A percentile compares a stretch with the other conserved stretches of the same genome.
phyloP scores from a whole-genome alignment of 2,329 filamentous ascomycete species.

The Diplodia seriata region DNA sequence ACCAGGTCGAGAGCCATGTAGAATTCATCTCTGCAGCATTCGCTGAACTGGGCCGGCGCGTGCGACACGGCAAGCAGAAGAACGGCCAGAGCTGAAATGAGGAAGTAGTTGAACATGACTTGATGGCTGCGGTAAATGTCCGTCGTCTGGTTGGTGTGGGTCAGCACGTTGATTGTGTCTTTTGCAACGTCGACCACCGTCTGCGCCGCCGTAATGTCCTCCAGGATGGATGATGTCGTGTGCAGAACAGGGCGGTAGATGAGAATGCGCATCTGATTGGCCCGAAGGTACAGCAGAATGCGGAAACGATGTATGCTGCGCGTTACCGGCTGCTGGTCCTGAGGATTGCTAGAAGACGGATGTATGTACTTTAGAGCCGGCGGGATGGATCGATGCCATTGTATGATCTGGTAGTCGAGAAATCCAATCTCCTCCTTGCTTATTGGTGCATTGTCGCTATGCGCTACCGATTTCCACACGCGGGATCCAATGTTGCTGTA shows the following conservation, averaged over 20 bases:
- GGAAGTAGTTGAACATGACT: slow-evolving; percentile 81
- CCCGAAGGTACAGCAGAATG: slow-evolving; percentile 82
- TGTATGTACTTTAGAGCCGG: slow-evolving; percentile 68
- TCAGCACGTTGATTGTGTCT: slow-evolving; percentile 75
- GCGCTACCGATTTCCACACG: slow-evolving; percentile 81
- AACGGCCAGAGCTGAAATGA: slow-evolving; percentile 76
- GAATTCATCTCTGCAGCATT: slow-evolving; percentile 74
- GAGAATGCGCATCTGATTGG: slow-evolving; percentile 89
- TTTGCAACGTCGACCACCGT: slow-evolving; percentile 77
- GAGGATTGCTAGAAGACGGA: slow-evolving; percentile 54
- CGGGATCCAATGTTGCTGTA: slow-evolving; percentile 85
- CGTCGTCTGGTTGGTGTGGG: slow-evolving; percentile 73
- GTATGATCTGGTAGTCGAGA: slow-evolving; percentile 81
- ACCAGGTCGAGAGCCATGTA: slow-evolving; percentile 79
- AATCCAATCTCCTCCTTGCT: slow-evolving; percentile 78
- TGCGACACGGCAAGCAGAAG: slow-evolving; percentile 79
- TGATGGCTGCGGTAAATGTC: slow-evolving; percentile 75
- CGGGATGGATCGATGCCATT: slow-evolving; percentile 83
- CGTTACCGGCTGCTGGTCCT: slow-evolving; percentile 54
- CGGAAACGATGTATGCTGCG: slow-evolving; percentile 76
- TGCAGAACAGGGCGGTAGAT: slow-evolving; percentile 89
- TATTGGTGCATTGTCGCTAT: slow-evolving; percentile 63
- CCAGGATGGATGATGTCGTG: slow-evolving; percentile 80
- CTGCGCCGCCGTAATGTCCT: slow-evolving; percentile 75
- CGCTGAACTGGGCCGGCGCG: slow-evolving; percentile 73